phyloP scores from a whole-genome alignment of 2,329 filamentous ascomycete genomes.

The Dothiorella sarmentorum region DNA sequence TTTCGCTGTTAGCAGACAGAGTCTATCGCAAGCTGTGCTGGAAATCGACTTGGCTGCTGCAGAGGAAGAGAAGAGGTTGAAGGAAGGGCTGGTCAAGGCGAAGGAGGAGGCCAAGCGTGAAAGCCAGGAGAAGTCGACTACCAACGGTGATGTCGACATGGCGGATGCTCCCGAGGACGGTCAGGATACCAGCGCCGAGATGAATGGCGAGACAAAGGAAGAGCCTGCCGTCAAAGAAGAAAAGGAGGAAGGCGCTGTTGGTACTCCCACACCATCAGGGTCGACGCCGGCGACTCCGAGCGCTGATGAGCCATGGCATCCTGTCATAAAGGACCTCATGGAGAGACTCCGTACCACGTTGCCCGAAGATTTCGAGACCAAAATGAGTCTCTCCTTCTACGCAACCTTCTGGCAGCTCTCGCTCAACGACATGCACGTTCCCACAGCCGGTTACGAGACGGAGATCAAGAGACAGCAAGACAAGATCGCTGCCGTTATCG shows the following conservation, averaged over 20 bases:
- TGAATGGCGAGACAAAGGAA: slow-evolving; percentile 22
- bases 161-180: slow-evolving; percentile 31
- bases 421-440: slow-evolving; percentile 75
- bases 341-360: slow-evolving; percentile 62
- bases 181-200: slow-evolving; percentile 27
- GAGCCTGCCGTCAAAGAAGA: slow-evolving; percentile 27
- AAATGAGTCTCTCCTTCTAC: slow-evolving; percentile 77
- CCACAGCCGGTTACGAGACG: slow-evolving; percentile 71
- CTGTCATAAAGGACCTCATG: slow-evolving; percentile 71
- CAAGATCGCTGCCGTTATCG: slow-evolving; percentile 63
- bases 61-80: slow-evolving; percentile 22
- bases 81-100: slow-evolving; percentile 27
- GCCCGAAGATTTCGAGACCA: slow-evolving; percentile 62
- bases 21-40: slow-evolving; percentile 42
- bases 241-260: slow-evolving; percentile 25
- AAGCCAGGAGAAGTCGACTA: slow-evolving; percentile 20
- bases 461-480: slow-evolving; percentile 60
- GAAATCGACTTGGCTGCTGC: slow-evolving; percentile 38
- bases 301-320: slow-evolving; percentile 49
- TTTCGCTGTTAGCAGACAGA: slow-evolving; percentile 9
- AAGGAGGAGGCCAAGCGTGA: slow-evolving; percentile 25
- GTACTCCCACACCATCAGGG: slow-evolving; percentile 12
- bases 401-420: slow-evolving; percentile 90
- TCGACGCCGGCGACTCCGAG: slow-evolving; percentile 2
- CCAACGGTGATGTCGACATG: slow-evolving; percentile 58